phyloP scores from a whole-genome alignment of 768 basidiomycete genomes.

The Mycena floridula region DNA sequence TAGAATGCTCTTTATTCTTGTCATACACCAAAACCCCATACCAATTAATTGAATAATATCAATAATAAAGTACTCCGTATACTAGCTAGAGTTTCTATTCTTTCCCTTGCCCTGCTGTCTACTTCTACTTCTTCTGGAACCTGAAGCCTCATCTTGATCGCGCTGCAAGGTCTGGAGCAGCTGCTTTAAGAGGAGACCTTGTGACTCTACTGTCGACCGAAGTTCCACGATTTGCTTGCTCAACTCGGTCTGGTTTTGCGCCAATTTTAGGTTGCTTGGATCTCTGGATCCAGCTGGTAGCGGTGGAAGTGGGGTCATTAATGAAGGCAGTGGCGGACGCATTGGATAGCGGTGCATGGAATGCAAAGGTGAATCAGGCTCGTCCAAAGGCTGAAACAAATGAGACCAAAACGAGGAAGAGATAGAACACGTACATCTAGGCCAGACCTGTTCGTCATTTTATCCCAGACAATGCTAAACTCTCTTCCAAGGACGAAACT shows the following conservation, averaged over 20 bases:
- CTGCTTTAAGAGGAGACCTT: conserved; percentile 44
- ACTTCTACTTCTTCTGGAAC: not conserved
- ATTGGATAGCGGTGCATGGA: not conserved
- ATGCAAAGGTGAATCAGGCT: not conserved
- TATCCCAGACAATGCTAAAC: conserved; percentile 87
- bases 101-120: not conserved
- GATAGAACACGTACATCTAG: not conserved
- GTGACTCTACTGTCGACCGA: conserved; percentile 46
- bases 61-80: no score
- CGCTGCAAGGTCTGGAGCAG: conserved; percentile 28
- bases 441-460: conserved; percentile 39
- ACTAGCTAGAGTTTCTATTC: not conserved
- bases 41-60: no score
- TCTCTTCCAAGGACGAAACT: conserved; percentile 90
- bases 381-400: not conserved
- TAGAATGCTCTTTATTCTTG: no score
- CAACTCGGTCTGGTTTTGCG: conserved; percentile 62
- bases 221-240: conserved; percentile 60
- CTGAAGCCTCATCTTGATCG: not conserved
- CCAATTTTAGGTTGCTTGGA: conserved; percentile 53
- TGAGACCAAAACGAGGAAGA: no score
- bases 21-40: no score
- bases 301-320: not conserved
- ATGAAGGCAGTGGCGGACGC: not conserved
- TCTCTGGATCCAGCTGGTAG: conserved; percentile 26